Evolutionary conservation across 1,284 basidiomycete species (phyloP).

Genomic region (Ceratorhiza oryzae-sativae): DNA sequence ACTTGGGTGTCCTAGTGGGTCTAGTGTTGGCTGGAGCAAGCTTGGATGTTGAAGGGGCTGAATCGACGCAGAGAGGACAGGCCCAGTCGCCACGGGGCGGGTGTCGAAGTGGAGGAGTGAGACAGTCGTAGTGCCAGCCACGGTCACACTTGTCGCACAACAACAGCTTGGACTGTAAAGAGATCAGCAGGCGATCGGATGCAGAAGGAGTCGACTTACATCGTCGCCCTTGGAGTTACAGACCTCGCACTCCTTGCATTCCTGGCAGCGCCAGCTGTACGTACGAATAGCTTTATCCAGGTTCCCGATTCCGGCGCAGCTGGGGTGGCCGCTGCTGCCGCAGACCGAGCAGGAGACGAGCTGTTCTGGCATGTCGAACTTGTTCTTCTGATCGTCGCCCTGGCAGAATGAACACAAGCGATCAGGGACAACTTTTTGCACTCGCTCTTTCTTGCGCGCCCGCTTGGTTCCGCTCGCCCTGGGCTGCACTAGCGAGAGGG

Average conservation of each 20-base stretch:
- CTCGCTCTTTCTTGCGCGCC: constrained; percentile 46
- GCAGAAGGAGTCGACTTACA: constrained; percentile 61
- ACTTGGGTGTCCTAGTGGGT: constrained; percentile 26
- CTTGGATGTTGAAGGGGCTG: constrained; percentile 16
- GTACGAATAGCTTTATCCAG: constrained; percentile 64
- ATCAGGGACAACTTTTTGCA: constrained; percentile 53
- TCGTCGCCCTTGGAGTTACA: constrained; percentile 89
- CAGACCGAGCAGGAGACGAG: constrained; percentile 77
- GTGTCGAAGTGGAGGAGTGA: constrained; percentile 73
- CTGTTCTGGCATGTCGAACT: constrained; percentile 61
- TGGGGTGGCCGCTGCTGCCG: constrained; percentile 74
- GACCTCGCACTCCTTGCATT: constrained; percentile 93
- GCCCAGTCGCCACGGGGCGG: constrained; percentile 79
- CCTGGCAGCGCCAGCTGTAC: constrained; percentile 89
- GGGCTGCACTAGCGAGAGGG: constrained; percentile 12
- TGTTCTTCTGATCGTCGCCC: constrained; percentile 66
- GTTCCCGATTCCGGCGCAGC: constrained; percentile 68
- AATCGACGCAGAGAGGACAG: constrained; percentile 66
- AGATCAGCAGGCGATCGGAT: constrained; percentile 41
- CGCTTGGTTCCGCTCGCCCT: constrained; percentile 55
- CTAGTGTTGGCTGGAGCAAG: constrained; percentile 46
- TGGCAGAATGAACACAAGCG: constrained; percentile 72
- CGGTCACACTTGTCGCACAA: constrained; percentile 96
- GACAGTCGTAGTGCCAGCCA: constrained; percentile 93
- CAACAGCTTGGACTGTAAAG: constrained; percentile 74